phyloP scores from a whole-genome alignment of 495 filamentous ascomycete genomes.

The Podospora tetraspora region DNA sequence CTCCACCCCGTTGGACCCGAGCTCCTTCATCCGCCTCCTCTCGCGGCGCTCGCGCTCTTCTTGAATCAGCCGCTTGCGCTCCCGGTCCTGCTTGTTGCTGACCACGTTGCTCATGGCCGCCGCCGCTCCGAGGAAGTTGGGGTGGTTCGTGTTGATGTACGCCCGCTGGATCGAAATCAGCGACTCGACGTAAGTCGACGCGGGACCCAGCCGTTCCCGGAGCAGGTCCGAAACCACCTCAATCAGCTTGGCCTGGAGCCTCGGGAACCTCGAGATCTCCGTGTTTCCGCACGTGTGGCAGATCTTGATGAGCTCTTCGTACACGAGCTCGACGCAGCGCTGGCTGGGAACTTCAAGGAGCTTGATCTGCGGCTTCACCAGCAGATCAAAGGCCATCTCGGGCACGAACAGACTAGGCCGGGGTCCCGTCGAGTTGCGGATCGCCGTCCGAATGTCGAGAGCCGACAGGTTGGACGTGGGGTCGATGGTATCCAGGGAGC shows the following conservation, averaged over 20 bases:
- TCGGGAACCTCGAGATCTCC: constrained; percentile 84
- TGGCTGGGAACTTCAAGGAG: constrained; percentile 93
- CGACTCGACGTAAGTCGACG: constrained; percentile 87
- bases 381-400: constrained; percentile 92
- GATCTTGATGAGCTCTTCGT: constrained; percentile 99
- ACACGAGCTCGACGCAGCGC: constrained; percentile 94
- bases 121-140: constrained; percentile 94
- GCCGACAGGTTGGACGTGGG: constrained; percentile 91
- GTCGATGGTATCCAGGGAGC: constrained; percentile 91
- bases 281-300: constrained; percentile 97
- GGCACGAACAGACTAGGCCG: constrained; percentile 94
- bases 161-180: constrained; percentile 95
- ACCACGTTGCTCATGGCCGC: constrained; percentile 98
- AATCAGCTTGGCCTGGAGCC: constrained; percentile 93
- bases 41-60: constrained; percentile 85
- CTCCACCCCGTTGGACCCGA: constrained; percentile 71
- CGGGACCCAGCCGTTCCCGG: constrained; percentile 83
- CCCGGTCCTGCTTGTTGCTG: constrained; percentile 86
- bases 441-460: constrained; percentile 96
- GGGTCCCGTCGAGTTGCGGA: constrained; percentile 95
- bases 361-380: constrained; percentile 98
- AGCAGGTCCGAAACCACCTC: constrained; percentile 97
- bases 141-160: constrained; percentile 99
- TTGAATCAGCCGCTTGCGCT: constrained; percentile 69
- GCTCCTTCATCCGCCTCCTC: constrained; percentile 71